phyloP scores from a whole-genome alignment of 1,284 basidiomycete genomes.

The Irpex lacteus region DNA sequence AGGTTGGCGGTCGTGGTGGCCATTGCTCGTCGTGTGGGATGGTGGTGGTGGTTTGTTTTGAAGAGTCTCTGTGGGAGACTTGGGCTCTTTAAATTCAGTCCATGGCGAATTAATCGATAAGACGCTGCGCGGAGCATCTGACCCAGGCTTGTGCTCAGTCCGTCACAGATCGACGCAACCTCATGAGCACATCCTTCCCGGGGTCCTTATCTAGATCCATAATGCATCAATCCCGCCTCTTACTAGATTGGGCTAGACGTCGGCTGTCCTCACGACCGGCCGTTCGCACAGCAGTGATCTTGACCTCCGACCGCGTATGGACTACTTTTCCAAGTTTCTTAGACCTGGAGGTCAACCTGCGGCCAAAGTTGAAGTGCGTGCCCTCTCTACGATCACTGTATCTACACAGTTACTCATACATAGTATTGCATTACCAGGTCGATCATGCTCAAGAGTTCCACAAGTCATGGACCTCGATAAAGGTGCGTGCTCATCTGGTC shows the following conservation, averaged over 20 bases:
- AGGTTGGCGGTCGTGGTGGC: constrained; percentile 23
- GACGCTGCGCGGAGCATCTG: background rate
- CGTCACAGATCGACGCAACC: background rate
- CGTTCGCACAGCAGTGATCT: background rate
- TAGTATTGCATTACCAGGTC: constrained; percentile 17
- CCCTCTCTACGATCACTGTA: background rate
- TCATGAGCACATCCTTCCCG: background rate
- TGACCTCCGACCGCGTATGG: constrained; percentile 43
- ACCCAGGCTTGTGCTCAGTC: background rate
- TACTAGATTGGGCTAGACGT: background rate
- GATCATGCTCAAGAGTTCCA: constrained; percentile 70
- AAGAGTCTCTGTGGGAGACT: background rate
- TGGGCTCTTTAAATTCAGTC: background rate
- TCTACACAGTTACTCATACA: background rate
- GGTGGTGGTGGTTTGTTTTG: constrained; percentile 4
- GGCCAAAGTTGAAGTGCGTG: constrained; percentile 42
- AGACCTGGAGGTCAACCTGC: constrained; percentile 47
- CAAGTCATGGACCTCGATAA: constrained; percentile 68
- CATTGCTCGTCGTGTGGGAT: constrained; percentile 23
- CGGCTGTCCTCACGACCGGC: background rate
- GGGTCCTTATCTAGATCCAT: background rate
- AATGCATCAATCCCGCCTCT: background rate
- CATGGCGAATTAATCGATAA: background rate
- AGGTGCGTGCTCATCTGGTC: constrained; percentile 40
- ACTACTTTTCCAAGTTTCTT: constrained; percentile 83